These are phyloP conservation scores for Aspergillus fijiensis DNA, from an alignment of 2,329 filamentous ascomycete genomes.

Conservation along the genomic window DNA sequence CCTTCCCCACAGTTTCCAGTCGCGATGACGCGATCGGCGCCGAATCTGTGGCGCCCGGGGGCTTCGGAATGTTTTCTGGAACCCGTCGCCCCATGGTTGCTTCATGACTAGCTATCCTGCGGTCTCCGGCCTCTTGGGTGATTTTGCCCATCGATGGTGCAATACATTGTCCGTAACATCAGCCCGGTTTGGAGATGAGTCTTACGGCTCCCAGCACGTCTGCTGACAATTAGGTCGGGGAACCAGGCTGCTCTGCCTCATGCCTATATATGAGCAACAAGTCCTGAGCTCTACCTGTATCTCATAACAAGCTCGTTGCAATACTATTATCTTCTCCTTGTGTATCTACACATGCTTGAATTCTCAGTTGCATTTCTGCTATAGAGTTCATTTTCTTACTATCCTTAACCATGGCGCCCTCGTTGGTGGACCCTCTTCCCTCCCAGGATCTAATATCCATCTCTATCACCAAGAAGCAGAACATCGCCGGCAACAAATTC, in stretches of 20 bases:
- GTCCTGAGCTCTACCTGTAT: not conserved
- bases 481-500: constrained; percentile 30
- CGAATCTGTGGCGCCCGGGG: constrained; percentile 1
- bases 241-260: not conserved
- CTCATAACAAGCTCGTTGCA: not conserved
- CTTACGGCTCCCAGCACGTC: constrained; percentile 12
- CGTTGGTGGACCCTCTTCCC: constrained; percentile 28
- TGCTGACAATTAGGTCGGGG: not conserved
- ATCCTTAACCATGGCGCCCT: constrained; percentile 31
- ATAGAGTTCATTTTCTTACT: not conserved
- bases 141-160: constrained; percentile 32
- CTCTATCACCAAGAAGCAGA: constrained; percentile 22
- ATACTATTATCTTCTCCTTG: not conserved
- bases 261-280: not conserved
- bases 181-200: constrained; percentile 14
- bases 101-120: not conserved
- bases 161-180: constrained; percentile 20
- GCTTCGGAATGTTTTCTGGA: not conserved
- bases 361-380: not conserved
- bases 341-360: not conserved
- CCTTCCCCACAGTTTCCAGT: constrained; percentile 1
- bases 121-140: constrained; percentile 19
- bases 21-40: constrained; percentile 8
- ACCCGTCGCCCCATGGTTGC: not conserved
- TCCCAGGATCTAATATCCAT: constrained; percentile 14